Percentiles rank a stretch among this genome's conserved stretches.
These are phyloP conservation scores for Physcia stellaris DNA, from an alignment of 495 filamentous ascomycete species.

Conservation along the genomic window DNA sequence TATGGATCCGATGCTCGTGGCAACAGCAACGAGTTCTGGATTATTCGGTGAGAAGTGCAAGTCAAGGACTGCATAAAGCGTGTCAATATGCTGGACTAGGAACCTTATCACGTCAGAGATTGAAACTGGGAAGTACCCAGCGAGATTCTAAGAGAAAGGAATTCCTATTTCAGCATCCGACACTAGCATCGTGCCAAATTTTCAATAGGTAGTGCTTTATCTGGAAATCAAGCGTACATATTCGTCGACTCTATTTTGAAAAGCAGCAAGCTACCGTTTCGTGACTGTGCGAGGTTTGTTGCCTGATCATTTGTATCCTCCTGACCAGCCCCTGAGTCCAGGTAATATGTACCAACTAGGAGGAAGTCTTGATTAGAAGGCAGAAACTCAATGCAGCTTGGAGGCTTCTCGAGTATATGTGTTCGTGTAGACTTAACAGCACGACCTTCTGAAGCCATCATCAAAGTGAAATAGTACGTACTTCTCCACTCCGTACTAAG, in stretches of 20 bases:
- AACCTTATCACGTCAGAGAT: constrained; percentile 7
- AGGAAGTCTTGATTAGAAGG: constrained; percentile 51
- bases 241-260: constrained; percentile 27
- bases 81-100: constrained; percentile 33
- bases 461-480: no score
- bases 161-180: neutral
- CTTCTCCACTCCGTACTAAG: no score
- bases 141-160: constrained; percentile 5
- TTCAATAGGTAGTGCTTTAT: neutral
- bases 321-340: constrained; percentile 38
- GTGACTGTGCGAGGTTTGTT: constrained; percentile 33
- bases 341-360: constrained; percentile 74
- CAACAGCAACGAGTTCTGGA: constrained; percentile 47
- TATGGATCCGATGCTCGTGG: constrained; percentile 58
- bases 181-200: neutral
- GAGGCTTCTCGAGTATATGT: constrained; percentile 40
- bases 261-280: constrained; percentile 64
- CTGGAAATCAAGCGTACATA: constrained; percentile 1
- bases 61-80: constrained; percentile 67
- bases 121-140: neutral
- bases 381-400: constrained; percentile 76
- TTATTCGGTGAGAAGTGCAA: constrained; percentile 59
- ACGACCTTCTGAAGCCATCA: no score
- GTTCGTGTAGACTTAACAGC: neutral
- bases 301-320: constrained; percentile 17